Evolutionary conservation across 2,329 filamentous ascomycete species (phyloP).

Genomic region (Phialophora chinensis): DNA sequence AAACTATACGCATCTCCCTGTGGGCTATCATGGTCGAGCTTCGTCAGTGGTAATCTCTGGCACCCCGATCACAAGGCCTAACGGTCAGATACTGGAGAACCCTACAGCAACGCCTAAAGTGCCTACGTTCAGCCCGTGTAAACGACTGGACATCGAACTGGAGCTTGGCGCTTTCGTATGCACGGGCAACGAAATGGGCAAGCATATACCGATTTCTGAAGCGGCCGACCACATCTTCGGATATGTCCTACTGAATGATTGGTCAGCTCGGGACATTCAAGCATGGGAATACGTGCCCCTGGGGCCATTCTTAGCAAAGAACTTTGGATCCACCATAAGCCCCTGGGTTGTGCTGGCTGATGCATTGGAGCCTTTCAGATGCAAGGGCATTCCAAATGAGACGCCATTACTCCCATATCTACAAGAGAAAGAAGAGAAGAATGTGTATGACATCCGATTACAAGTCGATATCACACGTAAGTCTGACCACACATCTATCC

Average conservation of each 20-base stretch:
- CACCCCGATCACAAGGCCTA: constrained; percentile 71
- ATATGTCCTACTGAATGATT: constrained; percentile 83
- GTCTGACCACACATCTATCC: constrained; percentile 37
- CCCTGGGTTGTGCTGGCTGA: constrained; percentile 80
- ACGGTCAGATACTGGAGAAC: constrained; percentile 74
- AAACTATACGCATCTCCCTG: constrained; percentile 81
- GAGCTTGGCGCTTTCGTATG: constrained; percentile 79
- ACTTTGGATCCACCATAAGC: constrained; percentile 78
- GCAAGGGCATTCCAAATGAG: constrained; percentile 61
- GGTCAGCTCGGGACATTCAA: constrained; percentile 83
- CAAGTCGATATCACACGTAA: constrained; percentile 68
- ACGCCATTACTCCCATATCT: constrained; percentile 67
- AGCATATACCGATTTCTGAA: constrained; percentile 65
- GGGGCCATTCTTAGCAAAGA: constrained; percentile 83
- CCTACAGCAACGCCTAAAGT: constrained; percentile 66
- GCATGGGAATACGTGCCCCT: constrained; percentile 83
- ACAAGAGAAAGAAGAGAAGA: constrained; percentile 63
- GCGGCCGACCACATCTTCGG: constrained; percentile 78
- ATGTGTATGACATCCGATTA: constrained; percentile 72
- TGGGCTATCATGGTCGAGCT: constrained; percentile 78
- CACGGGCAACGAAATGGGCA: constrained; percentile 67
- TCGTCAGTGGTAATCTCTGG: constrained; percentile 60
- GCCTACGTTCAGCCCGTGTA: constrained; percentile 68
- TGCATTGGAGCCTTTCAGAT: constrained; percentile 72
- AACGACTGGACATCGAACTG: constrained; percentile 77